These are phyloP conservation scores for Sugiyamaella novakii DNA, from an alignment of 1,139 yeast species.

Conservation along the genomic window DNA sequence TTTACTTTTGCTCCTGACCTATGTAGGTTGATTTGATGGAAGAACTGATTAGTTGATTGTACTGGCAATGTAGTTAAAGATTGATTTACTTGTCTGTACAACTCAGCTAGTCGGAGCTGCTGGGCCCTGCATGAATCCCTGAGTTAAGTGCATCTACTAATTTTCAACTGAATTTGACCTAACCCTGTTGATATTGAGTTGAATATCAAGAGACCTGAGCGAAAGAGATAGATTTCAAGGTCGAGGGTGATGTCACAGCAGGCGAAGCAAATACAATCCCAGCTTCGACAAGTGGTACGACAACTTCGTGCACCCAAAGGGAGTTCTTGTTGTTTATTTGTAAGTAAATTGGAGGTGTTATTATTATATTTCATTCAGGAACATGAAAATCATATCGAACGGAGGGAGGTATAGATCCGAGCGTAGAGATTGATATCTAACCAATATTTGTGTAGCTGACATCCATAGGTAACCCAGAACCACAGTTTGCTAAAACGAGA, in stretches of 20 bases:
- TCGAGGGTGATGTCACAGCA: constrained; percentile 13
- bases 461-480: constrained; percentile 81
- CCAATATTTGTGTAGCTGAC: constrained; percentile 31
- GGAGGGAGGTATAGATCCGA: neutral
- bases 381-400: neutral
- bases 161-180: too few relatives aligned
- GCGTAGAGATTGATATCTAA: neutral
- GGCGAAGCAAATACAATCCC: constrained; percentile 19
- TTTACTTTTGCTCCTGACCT: too few relatives aligned
- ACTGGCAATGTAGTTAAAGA: too few relatives aligned
- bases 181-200: too few relatives aligned
- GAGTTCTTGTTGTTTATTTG: constrained; percentile 18
- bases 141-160: too few relatives aligned
- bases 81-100: too few relatives aligned
- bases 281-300: constrained; percentile 18
- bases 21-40: too few relatives aligned
- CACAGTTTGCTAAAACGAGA: constrained; percentile 59
- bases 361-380: neutral
- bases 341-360: constrained; percentile 7
- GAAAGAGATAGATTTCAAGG: too few relatives aligned
- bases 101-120: too few relatives aligned
- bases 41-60: too few relatives aligned
- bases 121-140: too few relatives aligned
- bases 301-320: constrained; percentile 16
- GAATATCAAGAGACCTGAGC: too few relatives aligned